A percentile compares a stretch with the other conserved stretches of the same genome.
Conservation (phyloP, 179 eudicot species). For the Silene coronaria region DNA sequence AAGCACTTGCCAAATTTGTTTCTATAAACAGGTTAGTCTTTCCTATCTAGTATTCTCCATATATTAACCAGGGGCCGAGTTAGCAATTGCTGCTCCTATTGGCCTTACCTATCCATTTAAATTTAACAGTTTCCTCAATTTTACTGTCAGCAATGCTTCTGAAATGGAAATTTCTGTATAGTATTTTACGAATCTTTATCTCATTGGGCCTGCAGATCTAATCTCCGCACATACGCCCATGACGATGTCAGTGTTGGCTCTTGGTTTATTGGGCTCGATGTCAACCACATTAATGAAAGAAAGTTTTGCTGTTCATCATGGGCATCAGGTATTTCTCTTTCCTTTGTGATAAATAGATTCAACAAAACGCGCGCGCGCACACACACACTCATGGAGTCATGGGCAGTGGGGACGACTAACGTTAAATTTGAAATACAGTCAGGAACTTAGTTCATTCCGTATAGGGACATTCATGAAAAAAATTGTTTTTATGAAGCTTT, state of each 20-base stretch:
- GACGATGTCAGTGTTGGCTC: slow-evolving; percentile 89
- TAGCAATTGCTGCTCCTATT: not conserved
- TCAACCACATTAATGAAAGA: slow-evolving; percentile 55
- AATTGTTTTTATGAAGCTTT: not conserved
- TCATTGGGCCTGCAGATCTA: slow-evolving; percentile 41
- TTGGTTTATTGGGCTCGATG: slow-evolving; percentile 90
- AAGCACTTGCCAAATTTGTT: slow-evolving; percentile 74
- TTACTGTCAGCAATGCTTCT: not conserved
- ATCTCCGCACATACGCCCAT: slow-evolving; percentile 74
- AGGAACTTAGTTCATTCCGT: not conserved
- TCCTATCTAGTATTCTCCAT: not conserved
- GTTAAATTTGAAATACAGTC: not conserved
- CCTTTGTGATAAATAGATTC: not conserved
- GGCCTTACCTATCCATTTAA: not conserved
- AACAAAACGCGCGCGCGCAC: not conserved
- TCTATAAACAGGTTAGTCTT: slow-evolving; percentile 61
- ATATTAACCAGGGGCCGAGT: not conserved
- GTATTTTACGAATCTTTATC: not conserved
- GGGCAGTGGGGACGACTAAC: not conserved
- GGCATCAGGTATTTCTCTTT: slow-evolving; percentile 53
- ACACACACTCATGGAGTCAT: not conserved
- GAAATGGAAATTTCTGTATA: not conserved
- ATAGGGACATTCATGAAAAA: not conserved
- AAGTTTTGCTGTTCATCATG: slow-evolving; percentile 79
- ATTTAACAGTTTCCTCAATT: not conserved